Evolutionary conservation across 768 basidiomycete genomes (phyloP).

Genomic region (Tylopilus sp.): DNA sequence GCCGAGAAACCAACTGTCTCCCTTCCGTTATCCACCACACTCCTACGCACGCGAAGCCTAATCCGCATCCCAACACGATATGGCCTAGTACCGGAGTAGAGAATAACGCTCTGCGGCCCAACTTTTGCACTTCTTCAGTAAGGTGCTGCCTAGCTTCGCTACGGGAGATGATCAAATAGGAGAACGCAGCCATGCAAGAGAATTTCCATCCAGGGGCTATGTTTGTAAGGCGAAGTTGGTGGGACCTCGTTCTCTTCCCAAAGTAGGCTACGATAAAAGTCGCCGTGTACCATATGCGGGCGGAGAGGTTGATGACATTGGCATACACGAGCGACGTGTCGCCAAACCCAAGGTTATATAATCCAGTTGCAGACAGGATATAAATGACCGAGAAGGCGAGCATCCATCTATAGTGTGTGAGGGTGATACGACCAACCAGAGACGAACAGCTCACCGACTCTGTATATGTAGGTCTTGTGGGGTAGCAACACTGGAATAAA

Average conservation of each 20-base stretch:
- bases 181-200: slow-evolving; percentile 18
- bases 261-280: slow-evolving; percentile 51
- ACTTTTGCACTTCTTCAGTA: slow-evolving; percentile 7
- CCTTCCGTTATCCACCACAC: slow-evolving; percentile 32
- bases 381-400: slow-evolving; percentile 70
- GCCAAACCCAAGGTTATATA: slow-evolving; percentile 49
- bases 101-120: slow-evolving; percentile 22
- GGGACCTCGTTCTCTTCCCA: slow-evolving; percentile 14
- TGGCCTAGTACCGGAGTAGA: slow-evolving; percentile 20
- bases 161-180: slow-evolving; percentile 19
- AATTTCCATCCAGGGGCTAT: slow-evolving; percentile 30
- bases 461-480: slow-evolving; percentile 65
- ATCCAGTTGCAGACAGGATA: slow-evolving; percentile 46
- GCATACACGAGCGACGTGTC: slow-evolving; percentile 74
- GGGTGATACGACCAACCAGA: neutral
- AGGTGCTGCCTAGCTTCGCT: slow-evolving; percentile 18
- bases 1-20: slow-evolving; percentile 17
- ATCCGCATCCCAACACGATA: slow-evolving; percentile 23
- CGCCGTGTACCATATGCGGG: slow-evolving; percentile 60
- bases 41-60: slow-evolving; percentile 26
- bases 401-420: slow-evolving; percentile 57
- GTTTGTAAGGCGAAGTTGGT: slow-evolving; percentile 12
- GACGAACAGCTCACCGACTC: slow-evolving; percentile 45
- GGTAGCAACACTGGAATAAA: slow-evolving; percentile 75
- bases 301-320: slow-evolving; percentile 64